Conservation (phyloP, 192 early-diverging fungal species). For the Entophlyctis luteolus region DNA sequence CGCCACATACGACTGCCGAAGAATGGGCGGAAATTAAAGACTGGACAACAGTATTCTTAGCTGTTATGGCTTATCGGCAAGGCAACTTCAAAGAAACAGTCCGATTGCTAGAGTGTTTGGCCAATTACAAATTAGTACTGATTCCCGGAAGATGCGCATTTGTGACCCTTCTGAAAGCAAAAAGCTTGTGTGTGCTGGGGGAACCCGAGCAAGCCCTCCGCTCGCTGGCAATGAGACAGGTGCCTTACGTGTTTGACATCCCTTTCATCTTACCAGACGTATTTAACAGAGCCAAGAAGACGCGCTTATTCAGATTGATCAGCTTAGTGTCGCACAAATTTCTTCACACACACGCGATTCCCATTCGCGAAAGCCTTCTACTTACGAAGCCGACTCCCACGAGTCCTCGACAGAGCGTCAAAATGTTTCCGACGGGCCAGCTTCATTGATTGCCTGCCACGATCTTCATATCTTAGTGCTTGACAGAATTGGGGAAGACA, state of each 20-base stretch:
- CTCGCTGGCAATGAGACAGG: constrained; percentile 15
- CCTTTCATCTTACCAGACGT: background rate
- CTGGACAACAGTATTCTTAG: constrained; percentile 16
- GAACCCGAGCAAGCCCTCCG: constrained; percentile 13
- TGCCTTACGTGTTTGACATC: background rate
- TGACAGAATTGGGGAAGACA: background rate
- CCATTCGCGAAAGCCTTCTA: too few species aligned
- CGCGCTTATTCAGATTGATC: constrained; percentile 8
- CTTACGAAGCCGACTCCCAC: background rate
- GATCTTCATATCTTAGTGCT: constrained; percentile 20
- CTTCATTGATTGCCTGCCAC: constrained; percentile 21
- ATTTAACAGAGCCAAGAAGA: constrained; percentile 27
- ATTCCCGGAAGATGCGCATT: constrained; percentile 15
- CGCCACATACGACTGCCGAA: background rate
- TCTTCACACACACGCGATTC: too few species aligned
- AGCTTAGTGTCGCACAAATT: background rate
- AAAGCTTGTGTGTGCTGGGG: constrained; percentile 1
- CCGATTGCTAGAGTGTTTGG: constrained; percentile 6
- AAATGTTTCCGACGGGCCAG: background rate
- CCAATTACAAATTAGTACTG: constrained; percentile 22
- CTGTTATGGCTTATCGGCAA: constrained; percentile 7
- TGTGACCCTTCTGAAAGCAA: constrained; percentile 15
- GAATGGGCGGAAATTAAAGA: constrained; percentile 26
- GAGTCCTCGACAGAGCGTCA: background rate
- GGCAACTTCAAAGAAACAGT: constrained; percentile 13